Evolutionary conservation across 1,284 basidiomycete species (phyloP).

Genomic region (Ceratobasidium sp.): DNA sequence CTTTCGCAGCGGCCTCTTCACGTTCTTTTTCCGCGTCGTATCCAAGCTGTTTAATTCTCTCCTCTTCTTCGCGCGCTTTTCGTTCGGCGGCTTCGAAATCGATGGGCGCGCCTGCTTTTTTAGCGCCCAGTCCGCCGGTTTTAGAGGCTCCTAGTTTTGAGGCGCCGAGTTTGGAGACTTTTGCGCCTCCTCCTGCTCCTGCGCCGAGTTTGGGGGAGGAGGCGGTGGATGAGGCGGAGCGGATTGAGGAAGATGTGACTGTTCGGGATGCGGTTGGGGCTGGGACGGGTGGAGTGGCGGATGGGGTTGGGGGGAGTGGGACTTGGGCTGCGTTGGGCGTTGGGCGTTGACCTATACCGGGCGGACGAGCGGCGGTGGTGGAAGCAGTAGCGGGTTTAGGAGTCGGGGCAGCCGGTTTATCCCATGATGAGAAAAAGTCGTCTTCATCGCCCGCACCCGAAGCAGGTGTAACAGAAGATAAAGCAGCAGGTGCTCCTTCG

Average conservation of each 20-base stretch:
- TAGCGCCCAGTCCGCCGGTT: constrained; percentile 76
- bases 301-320: constrained; percentile 47
- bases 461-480: constrained; percentile 56
- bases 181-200: constrained; percentile 49
- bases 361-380: constrained; percentile 68
- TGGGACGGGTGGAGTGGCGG: constrained; percentile 51
- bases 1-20: constrained; percentile 64
- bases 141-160: constrained; percentile 63
- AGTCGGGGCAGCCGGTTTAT: constrained; percentile 73
- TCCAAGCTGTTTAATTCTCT: constrained; percentile 87
- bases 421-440: constrained; percentile 98
- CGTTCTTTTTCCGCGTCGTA: constrained; percentile 88
- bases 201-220: constrained; percentile 58
- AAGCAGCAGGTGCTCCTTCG: constrained; percentile 75
- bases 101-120: constrained; percentile 80
- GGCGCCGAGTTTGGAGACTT: constrained; percentile 62
- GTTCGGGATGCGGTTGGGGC: constrained; percentile 67
- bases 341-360: constrained; percentile 65
- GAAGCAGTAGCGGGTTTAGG: constrained; percentile 62
- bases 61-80: constrained; percentile 89
- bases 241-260: constrained; percentile 71
- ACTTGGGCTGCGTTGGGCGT: constrained; percentile 57
- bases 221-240: constrained; percentile 60
- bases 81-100: constrained; percentile 93
- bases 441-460: constrained; percentile 71